phyloP scores from a whole-genome alignment of 2,329 filamentous ascomycete species.

The Colletotrichum neosansevieriae region DNA sequence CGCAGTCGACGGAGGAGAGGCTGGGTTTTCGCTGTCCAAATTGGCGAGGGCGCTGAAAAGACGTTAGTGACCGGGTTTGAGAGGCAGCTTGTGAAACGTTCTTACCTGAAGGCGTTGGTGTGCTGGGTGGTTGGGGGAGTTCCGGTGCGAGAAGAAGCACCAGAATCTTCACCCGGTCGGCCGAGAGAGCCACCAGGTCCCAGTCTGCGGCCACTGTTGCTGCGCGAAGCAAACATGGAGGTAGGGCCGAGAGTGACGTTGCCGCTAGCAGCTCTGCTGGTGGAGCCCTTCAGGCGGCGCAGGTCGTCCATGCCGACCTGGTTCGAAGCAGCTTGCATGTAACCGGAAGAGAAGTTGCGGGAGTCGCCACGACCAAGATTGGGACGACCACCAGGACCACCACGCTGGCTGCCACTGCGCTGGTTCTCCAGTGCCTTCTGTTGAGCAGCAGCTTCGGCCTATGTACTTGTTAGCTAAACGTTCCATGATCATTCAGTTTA shows the following conservation, averaged over 20 bases:
- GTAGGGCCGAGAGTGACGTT: constrained; percentile 81
- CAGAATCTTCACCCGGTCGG: constrained; percentile 85
- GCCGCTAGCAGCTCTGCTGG: constrained; percentile 71
- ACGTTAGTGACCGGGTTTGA: constrained; percentile 46
- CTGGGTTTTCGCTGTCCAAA: constrained; percentile 72
- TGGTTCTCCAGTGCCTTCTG: constrained; percentile 83
- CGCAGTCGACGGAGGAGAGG: constrained; percentile 77
- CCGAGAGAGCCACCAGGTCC: constrained; percentile 80
- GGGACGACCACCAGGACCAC: constrained; percentile 76
- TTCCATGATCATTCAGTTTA: too few species aligned
- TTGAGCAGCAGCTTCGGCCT: constrained; percentile 80
- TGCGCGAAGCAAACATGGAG: constrained; percentile 89
- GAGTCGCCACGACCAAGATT: constrained; percentile 86
- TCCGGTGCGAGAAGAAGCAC: constrained; percentile 87
- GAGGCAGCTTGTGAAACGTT: background rate
- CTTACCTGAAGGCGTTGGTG: constrained; percentile 95
- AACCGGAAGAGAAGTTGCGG: constrained; percentile 82
- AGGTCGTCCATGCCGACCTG: constrained; percentile 93
- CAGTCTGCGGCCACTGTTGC: constrained; percentile 87
- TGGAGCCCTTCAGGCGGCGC: constrained; percentile 78
- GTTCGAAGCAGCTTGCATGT: constrained; percentile 81
- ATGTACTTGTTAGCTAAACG: constrained; percentile 45
- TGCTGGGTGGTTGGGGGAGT: constrained; percentile 83
- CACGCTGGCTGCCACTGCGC: constrained; percentile 69
- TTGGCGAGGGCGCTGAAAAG: constrained; percentile 66